Conservation (phyloP, 1,139 yeast genomes). For the Debaryomyces psychrophilus region DNA sequence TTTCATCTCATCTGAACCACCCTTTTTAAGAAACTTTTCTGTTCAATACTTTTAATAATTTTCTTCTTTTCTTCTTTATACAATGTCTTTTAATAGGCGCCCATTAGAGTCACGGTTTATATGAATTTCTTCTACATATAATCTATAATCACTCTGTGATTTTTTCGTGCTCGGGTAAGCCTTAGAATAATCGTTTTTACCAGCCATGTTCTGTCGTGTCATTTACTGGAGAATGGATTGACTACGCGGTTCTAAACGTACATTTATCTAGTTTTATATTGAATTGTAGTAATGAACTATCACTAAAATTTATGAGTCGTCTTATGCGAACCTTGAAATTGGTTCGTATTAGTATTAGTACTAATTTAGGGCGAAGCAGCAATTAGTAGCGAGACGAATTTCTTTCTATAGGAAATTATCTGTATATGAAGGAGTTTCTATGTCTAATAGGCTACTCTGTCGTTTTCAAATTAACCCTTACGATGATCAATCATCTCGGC, state of each 20-base stretch:
- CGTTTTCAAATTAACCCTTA: background rate
- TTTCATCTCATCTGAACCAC: conserved; percentile 1
- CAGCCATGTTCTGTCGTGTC: conserved; percentile 68
- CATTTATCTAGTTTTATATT: conserved; percentile 31
- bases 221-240: conserved; percentile 40
- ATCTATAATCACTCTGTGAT: conserved; percentile 48
- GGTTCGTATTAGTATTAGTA: background rate
- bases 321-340: background rate
- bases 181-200: conserved; percentile 69
- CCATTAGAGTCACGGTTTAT: conserved; percentile 89
- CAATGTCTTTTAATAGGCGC: conserved; percentile 88
- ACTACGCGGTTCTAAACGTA: conserved; percentile 77
- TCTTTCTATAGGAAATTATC: no score
- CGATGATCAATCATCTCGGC: conserved; percentile 44
- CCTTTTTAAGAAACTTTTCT: conserved; percentile 14
- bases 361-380: background rate
- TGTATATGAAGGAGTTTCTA: no score
- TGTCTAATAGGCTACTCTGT: no score
- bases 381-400: no score
- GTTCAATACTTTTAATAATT: background rate
- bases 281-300: conserved; percentile 1
- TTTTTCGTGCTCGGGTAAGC: conserved; percentile 90
- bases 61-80: conserved; percentile 39
- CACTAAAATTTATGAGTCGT: background rate
- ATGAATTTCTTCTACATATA: conserved; percentile 53